Evolutionary conservation across 768 basidiomycete species (phyloP), one percentile per base, ranked within the genome.

Genomic region (Leccinum rimulosum): DNA sequence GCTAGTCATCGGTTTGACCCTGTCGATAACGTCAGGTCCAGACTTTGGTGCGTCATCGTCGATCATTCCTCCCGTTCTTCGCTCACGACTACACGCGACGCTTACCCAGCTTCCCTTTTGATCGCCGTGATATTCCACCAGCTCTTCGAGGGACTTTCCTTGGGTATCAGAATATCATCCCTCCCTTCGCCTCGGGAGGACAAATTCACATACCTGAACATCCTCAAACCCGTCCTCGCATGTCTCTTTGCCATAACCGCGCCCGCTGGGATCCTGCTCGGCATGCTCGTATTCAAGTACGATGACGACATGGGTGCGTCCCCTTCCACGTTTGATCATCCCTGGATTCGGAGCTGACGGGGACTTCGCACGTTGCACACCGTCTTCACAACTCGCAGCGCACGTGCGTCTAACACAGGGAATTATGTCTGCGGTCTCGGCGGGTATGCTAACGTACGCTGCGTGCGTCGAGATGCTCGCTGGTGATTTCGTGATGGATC

Each of bases 381-480:
- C 36, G 15, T 2, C 25, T 30, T 19, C 45, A 2, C 12, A 8
- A 4, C 14, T 19, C 27, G 30, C 64, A 81, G 81, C 76, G 10
- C 75, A 76, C n/a, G 75, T 86, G 70, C 73, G 77, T 38, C 77
- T 88, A 15, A 78, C 79, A 1, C 86, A 89, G 68, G 91, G 91
- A 22, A 67, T 92, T 48, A 86, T 92, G 86, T 87, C 85, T 7
- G 89, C 88, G n/a, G 77, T 91, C 33, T 90, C 88, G 0, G 88
- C 90, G 1, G 90, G 91, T 3, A 85, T 93, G 87, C 80, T 93
- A 52, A 91, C 87, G 49, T 93, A 92, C 65, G 91, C 87, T 0
- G 83, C 87, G 11, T 89, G 86, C 10, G 89, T 93, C 7, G 91
- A 93, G 78, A 93, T 93, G 88, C 82, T 93, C 54, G 91, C 89